phyloP scores from a whole-genome alignment of 208 protist genomes.

The Herpetomonas tarakana region DNA sequence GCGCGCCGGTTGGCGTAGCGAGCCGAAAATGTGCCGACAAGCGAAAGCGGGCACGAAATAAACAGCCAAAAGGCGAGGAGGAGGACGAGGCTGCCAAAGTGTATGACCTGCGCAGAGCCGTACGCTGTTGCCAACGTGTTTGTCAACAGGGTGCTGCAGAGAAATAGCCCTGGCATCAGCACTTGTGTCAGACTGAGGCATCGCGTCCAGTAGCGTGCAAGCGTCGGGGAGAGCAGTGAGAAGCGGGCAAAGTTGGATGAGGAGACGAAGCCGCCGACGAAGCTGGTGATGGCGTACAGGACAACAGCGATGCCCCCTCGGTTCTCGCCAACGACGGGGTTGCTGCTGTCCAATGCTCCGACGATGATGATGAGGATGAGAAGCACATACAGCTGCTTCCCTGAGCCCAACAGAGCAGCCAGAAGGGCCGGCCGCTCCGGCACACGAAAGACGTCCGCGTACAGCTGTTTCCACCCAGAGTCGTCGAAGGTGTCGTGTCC shows the following conservation, averaged over 20 bases:
- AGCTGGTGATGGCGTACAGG: constrained; percentile 73
- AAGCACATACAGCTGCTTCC: constrained; percentile 42
- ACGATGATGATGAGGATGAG: constrained; percentile 18
- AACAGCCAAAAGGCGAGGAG: constrained; percentile 79
- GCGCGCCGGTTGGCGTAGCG: constrained; percentile 44
- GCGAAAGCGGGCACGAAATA: constrained; percentile 77
- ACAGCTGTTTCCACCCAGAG: constrained; percentile 95
- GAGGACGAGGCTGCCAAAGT: constrained; percentile 49
- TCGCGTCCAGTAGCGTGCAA: constrained; percentile 29
- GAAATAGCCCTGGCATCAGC: constrained; percentile 52
- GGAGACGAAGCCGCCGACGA: constrained; percentile 75
- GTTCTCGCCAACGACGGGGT: constrained; percentile 2
- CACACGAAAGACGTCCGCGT: constrained; percentile 94
- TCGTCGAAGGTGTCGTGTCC: constrained; percentile 75
- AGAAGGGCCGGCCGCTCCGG: constrained; percentile 72
- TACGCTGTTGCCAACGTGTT: constrained; percentile 85
- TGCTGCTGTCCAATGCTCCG: constrained; percentile 9
- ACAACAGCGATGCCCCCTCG: constrained; percentile 31
- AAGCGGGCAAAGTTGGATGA: constrained; percentile 57
- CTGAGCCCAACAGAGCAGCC: constrained; percentile 75
- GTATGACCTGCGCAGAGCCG: constrained; percentile 48
- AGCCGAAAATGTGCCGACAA: constrained; percentile 87
- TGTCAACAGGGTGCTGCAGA: constrained; percentile 39
- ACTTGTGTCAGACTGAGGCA: constrained; percentile 69
- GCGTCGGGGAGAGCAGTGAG: constrained; percentile 14